These are phyloP conservation scores for Lasiodiplodia theobromae DNA, from an alignment of 2,329 filamentous ascomycete species.

Conservation along the genomic window DNA sequence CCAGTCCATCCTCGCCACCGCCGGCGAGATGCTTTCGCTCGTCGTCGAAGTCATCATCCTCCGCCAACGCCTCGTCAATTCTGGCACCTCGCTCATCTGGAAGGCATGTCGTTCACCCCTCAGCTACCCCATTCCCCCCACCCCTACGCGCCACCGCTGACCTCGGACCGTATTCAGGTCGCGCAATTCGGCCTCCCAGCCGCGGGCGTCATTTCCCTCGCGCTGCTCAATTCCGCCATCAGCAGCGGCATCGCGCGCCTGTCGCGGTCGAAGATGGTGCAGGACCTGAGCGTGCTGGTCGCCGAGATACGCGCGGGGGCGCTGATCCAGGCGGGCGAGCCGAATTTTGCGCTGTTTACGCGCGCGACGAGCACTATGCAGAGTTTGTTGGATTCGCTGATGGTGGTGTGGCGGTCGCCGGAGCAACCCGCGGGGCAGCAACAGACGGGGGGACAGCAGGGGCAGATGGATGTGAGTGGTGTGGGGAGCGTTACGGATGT, in stretches of 20 bases:
- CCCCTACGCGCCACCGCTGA: neutral
- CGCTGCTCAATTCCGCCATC: constrained; percentile 34
- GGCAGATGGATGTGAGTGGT: no score
- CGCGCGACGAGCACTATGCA: neutral
- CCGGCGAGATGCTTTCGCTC: constrained; percentile 40
- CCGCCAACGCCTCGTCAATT: constrained; percentile 41
- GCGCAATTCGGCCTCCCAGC: constrained; percentile 45
- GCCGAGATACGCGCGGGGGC: constrained; percentile 42
- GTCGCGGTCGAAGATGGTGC: constrained; percentile 33
- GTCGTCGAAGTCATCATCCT: constrained; percentile 41
- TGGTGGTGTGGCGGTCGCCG: neutral
- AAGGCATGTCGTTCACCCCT: constrained; percentile 46
- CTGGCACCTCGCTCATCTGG: constrained; percentile 44
- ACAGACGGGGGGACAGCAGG: no score
- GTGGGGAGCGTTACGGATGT: neutral
- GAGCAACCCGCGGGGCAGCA: no score
- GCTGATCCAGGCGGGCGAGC: neutral
- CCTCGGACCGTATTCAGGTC: constrained; percentile 35
- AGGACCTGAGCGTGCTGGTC: constrained; percentile 42
- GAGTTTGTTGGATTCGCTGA: neutral
- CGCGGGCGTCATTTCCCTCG: constrained; percentile 43
- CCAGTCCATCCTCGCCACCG: constrained; percentile 36
- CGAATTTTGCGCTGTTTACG: constrained; percentile 1
- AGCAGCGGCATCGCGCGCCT: neutral
- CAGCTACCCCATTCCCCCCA: no score